Base-by-base conservation (phyloP, 179 eudicot species). In the Beta lomatogona region DNA sequence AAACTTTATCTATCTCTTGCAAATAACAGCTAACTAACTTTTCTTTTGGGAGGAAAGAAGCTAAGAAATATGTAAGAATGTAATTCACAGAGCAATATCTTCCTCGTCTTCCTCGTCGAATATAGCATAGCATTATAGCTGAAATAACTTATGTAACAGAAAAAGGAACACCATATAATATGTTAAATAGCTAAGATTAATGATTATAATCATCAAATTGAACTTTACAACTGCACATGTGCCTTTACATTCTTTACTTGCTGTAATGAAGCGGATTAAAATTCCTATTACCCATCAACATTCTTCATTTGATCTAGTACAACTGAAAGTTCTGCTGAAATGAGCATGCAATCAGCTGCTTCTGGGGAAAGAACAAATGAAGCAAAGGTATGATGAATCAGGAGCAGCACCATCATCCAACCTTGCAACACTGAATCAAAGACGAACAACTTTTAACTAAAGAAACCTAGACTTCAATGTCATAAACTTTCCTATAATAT, bases 391-490 rank as follows among this genome's bases (percentile, higher is more conserved):
- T 1, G 45, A 54, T 1, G 50, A 16, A 54, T 55, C 65, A 74
- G 64, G 64, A 31, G 45, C 64, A 74, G 64, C 64, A 74, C 46
- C 65, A 28, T 74, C 63, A 36, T 16, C 65, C 14, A 54, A 55
- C 31, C 77, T 28, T 74, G 77, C 77, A 74, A 50, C 8, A 48
- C 65, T 71, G 75, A 22, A 71, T 68, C 19, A 41, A 68, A 14
- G 15, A 44, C 5, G 10, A 18, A 63, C 16, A 14, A 22, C 22
- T 44, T 68, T 64, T 9, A 21, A 22, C 3, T 68, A 44, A 68
- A 68, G 16, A 68, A 68, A 21, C 31, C 28, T 1, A 61, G 66
- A 6, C 11, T 61, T 22, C 59, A 0, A 55, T 55, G 22, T 3
- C 14, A 63, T 9, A 7, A 69, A 41, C 52, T 44, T 31, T 6